Evolutionary conservation across 192 early-diverging fungal species (phyloP).

Genomic region (Thoreauomyces humboldtii): DNA sequence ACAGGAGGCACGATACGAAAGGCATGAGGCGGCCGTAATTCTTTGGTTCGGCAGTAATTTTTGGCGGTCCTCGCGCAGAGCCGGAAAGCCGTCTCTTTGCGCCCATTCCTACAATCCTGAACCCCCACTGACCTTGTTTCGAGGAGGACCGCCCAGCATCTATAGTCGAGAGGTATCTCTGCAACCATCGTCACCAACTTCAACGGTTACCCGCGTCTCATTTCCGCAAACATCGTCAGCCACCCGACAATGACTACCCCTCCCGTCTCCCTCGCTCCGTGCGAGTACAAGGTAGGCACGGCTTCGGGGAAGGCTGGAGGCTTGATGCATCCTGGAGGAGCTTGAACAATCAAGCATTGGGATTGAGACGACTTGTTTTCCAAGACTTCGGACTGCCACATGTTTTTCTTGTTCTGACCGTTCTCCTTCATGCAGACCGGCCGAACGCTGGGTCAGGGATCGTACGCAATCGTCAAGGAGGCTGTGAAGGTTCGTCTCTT

Average conservation of each 20-base stretch:
- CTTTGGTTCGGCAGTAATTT: too few species aligned
- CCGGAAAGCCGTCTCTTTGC: too few species aligned
- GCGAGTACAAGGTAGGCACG: constrained; percentile 26
- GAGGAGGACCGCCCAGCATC: background rate
- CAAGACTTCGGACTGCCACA: background rate
- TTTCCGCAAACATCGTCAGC: background rate
- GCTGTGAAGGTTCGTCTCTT: constrained; percentile 39
- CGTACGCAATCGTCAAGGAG: constrained; percentile 53
- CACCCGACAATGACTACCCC: background rate
- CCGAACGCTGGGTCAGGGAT: constrained; percentile 47
- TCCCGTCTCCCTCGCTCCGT: constrained; percentile 13
- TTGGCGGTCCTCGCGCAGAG: too few species aligned
- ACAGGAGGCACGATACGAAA: too few species aligned
- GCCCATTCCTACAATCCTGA: too few species aligned
- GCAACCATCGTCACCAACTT: background rate
- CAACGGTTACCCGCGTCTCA: background rate
- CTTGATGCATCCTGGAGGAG: background rate
- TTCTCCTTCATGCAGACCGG: constrained; percentile 35
- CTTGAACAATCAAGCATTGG: too few species aligned
- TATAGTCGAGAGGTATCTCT: background rate
- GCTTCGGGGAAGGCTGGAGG: background rate
- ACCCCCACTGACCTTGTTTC: background rate
- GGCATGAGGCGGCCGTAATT: too few species aligned
- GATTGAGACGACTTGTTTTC: background rate
- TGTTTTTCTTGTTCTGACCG: background rate